A percentile compares a stretch with the other conserved stretches of the same genome.
Conservation (phyloP, 768 basidiomycete species). For the Pisolithus marmoratus region DNA sequence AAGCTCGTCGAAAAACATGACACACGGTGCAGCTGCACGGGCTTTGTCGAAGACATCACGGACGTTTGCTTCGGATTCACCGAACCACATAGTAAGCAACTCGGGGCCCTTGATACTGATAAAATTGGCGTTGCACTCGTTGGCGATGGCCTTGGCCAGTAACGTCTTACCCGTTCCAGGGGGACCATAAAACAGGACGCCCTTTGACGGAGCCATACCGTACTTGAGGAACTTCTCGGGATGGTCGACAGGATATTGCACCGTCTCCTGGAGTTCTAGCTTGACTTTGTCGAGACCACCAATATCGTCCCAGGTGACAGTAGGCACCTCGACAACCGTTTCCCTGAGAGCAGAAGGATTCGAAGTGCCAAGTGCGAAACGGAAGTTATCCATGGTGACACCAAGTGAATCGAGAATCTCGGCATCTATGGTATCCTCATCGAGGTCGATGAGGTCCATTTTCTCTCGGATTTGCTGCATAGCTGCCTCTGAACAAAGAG, state of each 20-base stretch:
- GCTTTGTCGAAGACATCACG: slow-evolving; percentile 99
- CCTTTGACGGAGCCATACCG: slow-evolving; percentile 99
- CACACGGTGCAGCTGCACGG: slow-evolving; percentile 96
- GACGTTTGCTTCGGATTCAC: slow-evolving; percentile 99
- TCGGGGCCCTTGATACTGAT: slow-evolving; percentile 99
- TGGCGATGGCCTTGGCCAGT: slow-evolving; percentile 97
- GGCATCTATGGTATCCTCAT: slow-evolving; percentile 98
- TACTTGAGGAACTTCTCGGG: slow-evolving; percentile 99
- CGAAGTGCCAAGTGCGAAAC: slow-evolving; percentile 94
- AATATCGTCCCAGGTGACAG: slow-evolving; percentile 98
- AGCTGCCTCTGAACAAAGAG: slow-evolving; percentile 97
- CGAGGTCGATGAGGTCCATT: slow-evolving; percentile 96
- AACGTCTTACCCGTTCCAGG: slow-evolving; percentile 99
- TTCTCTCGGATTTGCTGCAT: slow-evolving; percentile 99
- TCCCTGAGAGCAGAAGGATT: slow-evolving; percentile 99
- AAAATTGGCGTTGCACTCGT: slow-evolving; percentile 99
- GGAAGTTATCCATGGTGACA: slow-evolving; percentile 99
- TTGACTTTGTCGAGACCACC: slow-evolving; percentile 99
- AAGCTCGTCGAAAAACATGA: slow-evolving; percentile 99
- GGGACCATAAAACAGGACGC: slow-evolving; percentile 99
- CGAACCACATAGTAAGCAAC: slow-evolving; percentile 99
- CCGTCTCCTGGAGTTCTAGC: slow-evolving; percentile 97
- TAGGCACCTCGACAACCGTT: slow-evolving; percentile 98
- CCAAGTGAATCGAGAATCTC: slow-evolving; percentile 98
- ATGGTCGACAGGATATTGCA: slow-evolving; percentile 99